A percentile compares a stretch with the other conserved stretches of the same genome.
Conservation (phyloP, 306 rosid genomes). For the Prinsepia uniflora region DNA sequence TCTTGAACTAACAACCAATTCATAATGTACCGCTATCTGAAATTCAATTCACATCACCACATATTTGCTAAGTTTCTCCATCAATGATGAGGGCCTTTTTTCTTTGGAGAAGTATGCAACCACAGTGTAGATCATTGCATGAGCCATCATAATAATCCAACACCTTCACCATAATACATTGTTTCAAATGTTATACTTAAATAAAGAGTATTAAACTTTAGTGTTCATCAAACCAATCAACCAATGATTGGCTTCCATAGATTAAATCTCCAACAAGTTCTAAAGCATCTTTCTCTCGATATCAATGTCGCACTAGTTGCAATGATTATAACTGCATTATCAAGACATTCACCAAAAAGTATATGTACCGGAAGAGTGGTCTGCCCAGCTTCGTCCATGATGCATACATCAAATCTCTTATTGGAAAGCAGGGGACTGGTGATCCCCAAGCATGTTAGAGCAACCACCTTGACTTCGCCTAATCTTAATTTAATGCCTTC, state of each 20-base stretch:
- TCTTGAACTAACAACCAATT: not conserved
- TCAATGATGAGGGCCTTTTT: too few relatives aligned
- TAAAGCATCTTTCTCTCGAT: not conserved
- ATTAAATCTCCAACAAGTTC: too few relatives aligned
- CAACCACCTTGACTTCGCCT: slow-evolving; percentile 87
- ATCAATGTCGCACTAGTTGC: slow-evolving; percentile 8
- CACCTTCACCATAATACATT: too few relatives aligned
- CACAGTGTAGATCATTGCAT: too few relatives aligned
- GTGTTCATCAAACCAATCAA: too few relatives aligned
- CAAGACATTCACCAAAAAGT: slow-evolving; percentile 14
- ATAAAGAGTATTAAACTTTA: too few relatives aligned
- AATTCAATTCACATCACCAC: not conserved
- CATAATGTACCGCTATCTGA: not conserved
- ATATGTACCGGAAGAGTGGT: slow-evolving; percentile 84
- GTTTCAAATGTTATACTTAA: too few relatives aligned
- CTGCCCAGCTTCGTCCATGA: slow-evolving; percentile 99
- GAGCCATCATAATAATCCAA: too few relatives aligned
- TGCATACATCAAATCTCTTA: slow-evolving; percentile 85
- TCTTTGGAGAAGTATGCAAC: too few relatives aligned
- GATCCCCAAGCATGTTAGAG: slow-evolving; percentile 87
- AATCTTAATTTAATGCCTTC: slow-evolving; percentile 63
- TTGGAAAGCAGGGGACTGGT: slow-evolving; percentile 72
- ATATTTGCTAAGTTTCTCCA: not conserved
- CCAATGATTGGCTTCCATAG: too few relatives aligned
- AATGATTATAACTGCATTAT: not conserved